Evolutionary conservation across 768 basidiomycete genomes (phyloP), one percentile per base, ranked within the genome.

Genomic region (Kwoniella newhampshirensis): DNA sequence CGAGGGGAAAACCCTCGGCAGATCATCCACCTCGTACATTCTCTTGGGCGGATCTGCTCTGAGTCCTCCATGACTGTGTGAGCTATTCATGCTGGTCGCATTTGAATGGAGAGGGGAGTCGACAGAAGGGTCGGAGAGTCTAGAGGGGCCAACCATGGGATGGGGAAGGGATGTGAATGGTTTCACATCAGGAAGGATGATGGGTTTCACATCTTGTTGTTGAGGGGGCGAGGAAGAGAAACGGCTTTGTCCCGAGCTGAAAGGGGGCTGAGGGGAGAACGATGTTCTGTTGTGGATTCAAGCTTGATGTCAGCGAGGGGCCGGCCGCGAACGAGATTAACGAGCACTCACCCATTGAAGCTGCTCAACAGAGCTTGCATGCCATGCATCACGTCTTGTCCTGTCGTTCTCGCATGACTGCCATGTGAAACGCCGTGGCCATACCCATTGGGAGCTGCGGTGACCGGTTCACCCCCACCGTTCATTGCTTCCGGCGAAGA

Each of bases 1-100:
- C 1, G 54, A 25, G 8, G 60, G 48, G 5, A 37, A 43, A 11
- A 52, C 57, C 41, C 64, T 51, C 17, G 63, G 48, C 25, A 68
- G 15, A 2, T 46, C 58, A 8, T 61, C 64, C n/a, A 72, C 61
- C 47, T 68, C 67, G 30, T 64, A 64, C 50, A 56, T 35, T 21
- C 70, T 37, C 41, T 59, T 63, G 4, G 70, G 70, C 8, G 67
- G 67, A 53, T 72, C 67, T 3, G 67, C 68, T 12, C 70, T 51
- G 25, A 62, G 36, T 25, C 61, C 64, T 25, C 54, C 57, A 36
- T 58, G 62, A 49, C 52, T 52, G 13, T 53, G 54, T 12, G 63
- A 57, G 9, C 59, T 52, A 36, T 51, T 54, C 9, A 51, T 44
- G 35, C 60, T 62, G 5, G 54, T 43, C 17, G 56, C 27, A n/a